phyloP scores from a whole-genome alignment of 169 alveolate species.

The Plasmodium blacklocki region DNA sequence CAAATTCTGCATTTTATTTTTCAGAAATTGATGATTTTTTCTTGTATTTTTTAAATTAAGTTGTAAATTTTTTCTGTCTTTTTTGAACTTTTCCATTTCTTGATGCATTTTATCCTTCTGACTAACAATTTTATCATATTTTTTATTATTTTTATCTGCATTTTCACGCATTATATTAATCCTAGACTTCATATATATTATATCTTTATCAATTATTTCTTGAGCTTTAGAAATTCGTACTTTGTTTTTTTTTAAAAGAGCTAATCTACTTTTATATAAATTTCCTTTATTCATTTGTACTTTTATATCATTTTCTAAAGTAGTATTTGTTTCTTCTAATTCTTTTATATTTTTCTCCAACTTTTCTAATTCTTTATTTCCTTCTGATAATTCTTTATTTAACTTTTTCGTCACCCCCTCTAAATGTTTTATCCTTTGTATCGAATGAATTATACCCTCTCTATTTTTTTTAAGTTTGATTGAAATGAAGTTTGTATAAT shows the following conservation, averaged over 20 bases:
- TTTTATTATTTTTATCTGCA: slow-evolving; percentile 20
- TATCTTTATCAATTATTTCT: slow-evolving; percentile 50
- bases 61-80: slow-evolving; percentile 40
- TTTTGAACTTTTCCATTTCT: slow-evolving; percentile 64
- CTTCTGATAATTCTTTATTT: slow-evolving; percentile 33
- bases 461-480: slow-evolving; percentile 48
- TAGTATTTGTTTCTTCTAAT: slow-evolving; percentile 13
- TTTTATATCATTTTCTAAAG: slow-evolving; percentile 26
- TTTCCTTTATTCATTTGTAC: slow-evolving; percentile 26
- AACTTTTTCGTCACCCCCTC: slow-evolving; percentile 22
- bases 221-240: slow-evolving; percentile 16
- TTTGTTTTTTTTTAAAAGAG: slow-evolving; percentile 61
- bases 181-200: slow-evolving; percentile 44
- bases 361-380: slow-evolving; percentile 62
- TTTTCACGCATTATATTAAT: slow-evolving; percentile 27
- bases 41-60: slow-evolving; percentile 27
- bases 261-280: slow-evolving; percentile 27
- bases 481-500: slow-evolving; percentile 47
- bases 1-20: slow-evolving; percentile 62
- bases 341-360: slow-evolving; percentile 32
- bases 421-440: slow-evolving; percentile 22
- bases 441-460: slow-evolving; percentile 65
- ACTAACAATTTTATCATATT: slow-evolving; percentile 16
- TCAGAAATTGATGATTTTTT: slow-evolving; percentile 28
- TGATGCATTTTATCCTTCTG: slow-evolving; percentile 65